These are phyloP conservation scores for Cercospora nicotianae DNA, from an alignment of 2,329 filamentous ascomycete genomes.

Conservation along the genomic window DNA sequence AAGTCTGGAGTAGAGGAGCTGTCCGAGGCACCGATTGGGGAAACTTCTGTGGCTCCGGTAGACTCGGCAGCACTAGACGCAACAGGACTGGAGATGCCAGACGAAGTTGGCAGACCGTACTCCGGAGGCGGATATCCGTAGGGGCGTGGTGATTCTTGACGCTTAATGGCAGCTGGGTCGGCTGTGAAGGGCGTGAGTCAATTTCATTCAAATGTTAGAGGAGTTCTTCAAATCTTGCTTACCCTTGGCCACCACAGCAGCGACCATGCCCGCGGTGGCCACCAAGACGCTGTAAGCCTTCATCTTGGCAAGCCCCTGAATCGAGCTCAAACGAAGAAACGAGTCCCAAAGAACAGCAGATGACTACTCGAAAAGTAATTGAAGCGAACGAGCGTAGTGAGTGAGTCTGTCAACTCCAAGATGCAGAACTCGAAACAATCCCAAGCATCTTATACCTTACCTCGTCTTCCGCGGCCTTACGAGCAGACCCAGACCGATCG, in stretches of 20 bases:
- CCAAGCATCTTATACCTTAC: not conserved
- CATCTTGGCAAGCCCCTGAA: slow-evolving; percentile 1
- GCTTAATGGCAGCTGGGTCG: not conserved
- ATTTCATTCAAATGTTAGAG: not conserved
- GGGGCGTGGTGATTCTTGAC: not conserved
- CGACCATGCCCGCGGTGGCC: not conserved
- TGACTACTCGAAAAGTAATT: not conserved
- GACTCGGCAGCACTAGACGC: slow-evolving; percentile 2
- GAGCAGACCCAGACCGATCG: not conserved
- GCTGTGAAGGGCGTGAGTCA: not conserved
- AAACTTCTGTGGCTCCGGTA: slow-evolving; percentile 10
- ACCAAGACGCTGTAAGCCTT: not conserved
- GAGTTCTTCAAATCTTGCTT: not conserved
- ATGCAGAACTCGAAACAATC: not conserved
- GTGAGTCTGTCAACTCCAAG: not conserved
- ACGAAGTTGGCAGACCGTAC: slow-evolving; percentile 13
- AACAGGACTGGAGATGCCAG: slow-evolving; percentile 7
- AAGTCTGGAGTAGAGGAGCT: slow-evolving; percentile 7
- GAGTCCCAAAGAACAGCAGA: not conserved
- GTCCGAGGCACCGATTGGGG: slow-evolving; percentile 14
- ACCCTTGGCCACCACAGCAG: not conserved
- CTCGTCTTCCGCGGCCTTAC: not conserved
- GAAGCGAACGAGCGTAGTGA: not conserved
- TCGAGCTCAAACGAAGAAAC: not conserved
- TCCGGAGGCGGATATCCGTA: slow-evolving; percentile 9